Conservation (phyloP, 306 rosid species). For the Luffa acutangula region DNA sequence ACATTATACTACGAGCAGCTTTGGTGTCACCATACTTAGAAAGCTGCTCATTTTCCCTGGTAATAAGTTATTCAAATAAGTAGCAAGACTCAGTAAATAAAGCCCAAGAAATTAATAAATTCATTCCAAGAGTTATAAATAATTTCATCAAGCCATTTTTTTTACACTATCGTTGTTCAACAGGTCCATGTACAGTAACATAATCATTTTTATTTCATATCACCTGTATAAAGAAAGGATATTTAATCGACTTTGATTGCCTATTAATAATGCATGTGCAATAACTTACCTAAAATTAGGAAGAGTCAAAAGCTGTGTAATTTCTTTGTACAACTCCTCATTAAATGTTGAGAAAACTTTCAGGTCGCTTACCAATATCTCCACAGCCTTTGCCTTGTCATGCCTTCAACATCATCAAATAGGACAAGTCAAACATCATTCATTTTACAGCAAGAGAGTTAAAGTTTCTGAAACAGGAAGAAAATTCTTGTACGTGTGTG, state of each 20-base stretch:
- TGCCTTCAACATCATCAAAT: slow-evolving; percentile 30
- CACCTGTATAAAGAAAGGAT: background rate
- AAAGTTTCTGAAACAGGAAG: background rate
- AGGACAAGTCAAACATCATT: slow-evolving; percentile 2
- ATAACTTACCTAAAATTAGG: slow-evolving; percentile 63
- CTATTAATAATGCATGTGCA: background rate
- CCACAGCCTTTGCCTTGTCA: slow-evolving; percentile 64
- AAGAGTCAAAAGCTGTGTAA: slow-evolving; percentile 75
- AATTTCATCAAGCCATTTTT: background rate
- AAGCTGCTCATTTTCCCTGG: slow-evolving; percentile 80
- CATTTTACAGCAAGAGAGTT: background rate
- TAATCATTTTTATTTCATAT: background rate
- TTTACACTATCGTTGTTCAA: background rate
- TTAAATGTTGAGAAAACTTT: slow-evolving; percentile 69
- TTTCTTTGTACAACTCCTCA: slow-evolving; percentile 73
- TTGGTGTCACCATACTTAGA: slow-evolving; percentile 80
- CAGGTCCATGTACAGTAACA: background rate
- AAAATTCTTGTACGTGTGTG: background rate
- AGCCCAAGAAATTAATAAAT: background rate
- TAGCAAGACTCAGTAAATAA: background rate
- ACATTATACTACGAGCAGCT: slow-evolving; percentile 75
- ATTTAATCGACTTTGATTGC: background rate
- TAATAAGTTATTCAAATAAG: slow-evolving; percentile 11
- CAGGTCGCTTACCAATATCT: slow-evolving; percentile 68
- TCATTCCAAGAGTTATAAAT: background rate